phyloP scores from a whole-genome alignment of 306 rosid genomes.

The Myrica gale region DNA sequence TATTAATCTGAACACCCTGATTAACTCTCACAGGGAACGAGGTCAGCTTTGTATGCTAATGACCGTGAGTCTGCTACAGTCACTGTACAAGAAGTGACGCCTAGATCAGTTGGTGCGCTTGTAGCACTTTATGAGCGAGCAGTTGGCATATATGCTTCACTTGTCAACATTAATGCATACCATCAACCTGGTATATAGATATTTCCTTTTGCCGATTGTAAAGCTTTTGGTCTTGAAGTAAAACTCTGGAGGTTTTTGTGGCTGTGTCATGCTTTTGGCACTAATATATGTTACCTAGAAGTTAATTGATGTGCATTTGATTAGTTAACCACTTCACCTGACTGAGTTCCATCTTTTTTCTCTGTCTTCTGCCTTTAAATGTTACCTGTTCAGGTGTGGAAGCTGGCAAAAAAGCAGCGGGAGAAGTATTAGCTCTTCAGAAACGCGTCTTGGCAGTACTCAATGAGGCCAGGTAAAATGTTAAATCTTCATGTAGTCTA shows the following conservation, averaged over 20 bases:
- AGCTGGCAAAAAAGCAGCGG: conserved; percentile 92
- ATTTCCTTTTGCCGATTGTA: conserved; percentile 4
- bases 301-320: background rate
- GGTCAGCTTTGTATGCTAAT: conserved; percentile 85
- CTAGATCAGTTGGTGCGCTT: conserved; percentile 88
- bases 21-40: conserved; percentile 69
- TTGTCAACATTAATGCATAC: conserved; percentile 87
- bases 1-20: conserved; percentile 13
- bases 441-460: conserved; percentile 83
- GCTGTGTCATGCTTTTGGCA: conserved; percentile 13
- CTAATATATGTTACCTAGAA: background rate
- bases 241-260: background rate
- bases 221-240: conserved; percentile 3
- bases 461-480: conserved; percentile 76
- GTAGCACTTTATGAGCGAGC: conserved; percentile 95
- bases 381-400: conserved; percentile 70
- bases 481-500: conserved; percentile 1
- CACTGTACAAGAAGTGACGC: conserved; percentile 89
- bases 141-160: conserved; percentile 89
- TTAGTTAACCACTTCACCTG: background rate
- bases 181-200: conserved; percentile 85
- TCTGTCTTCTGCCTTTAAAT: conserved; percentile 15
- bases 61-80: conserved; percentile 81
- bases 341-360: background rate
- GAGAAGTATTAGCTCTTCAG: conserved; percentile 91